phyloP scores from a whole-genome alignment of 306 rosid genomes.

The Luffa acutangula region DNA sequence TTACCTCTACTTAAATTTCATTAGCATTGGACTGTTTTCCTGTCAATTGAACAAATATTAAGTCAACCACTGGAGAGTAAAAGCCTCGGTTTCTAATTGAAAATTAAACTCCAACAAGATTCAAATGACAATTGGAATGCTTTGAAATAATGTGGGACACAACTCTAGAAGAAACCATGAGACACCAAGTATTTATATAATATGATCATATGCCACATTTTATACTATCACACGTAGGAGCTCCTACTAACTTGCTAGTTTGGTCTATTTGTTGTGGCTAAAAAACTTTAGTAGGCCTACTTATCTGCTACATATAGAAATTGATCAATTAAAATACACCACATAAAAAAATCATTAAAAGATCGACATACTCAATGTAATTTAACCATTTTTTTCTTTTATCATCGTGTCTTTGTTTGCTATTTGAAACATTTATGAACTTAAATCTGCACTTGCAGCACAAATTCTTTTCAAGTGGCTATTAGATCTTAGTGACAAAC shows the following conservation, averaged over 20 bases:
- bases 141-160: neutral
- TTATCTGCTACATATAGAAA: no score
- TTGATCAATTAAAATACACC: no score
- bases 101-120: neutral
- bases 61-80: neutral
- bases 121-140: neutral
- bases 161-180: neutral
- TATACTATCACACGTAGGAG: neutral
- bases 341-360: no score
- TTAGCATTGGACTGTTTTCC: conserved; percentile 20
- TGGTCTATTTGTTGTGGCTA: no score
- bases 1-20: conserved; percentile 18
- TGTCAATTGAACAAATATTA: conserved; percentile 7
- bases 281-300: no score
- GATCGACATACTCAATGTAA: no score
- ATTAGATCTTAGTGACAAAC: neutral
- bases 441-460: neutral
- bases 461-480: neutral
- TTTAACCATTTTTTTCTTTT: no score
- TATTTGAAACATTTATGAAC: neutral
- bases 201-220: neutral
- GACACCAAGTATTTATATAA: neutral
- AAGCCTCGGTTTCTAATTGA: neutral
- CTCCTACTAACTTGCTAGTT: no score
- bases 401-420: no score